Base-by-base conservation (phyloP, 2,329 filamentous ascomycete genomes). In the Passalora sequoiae region DNA sequence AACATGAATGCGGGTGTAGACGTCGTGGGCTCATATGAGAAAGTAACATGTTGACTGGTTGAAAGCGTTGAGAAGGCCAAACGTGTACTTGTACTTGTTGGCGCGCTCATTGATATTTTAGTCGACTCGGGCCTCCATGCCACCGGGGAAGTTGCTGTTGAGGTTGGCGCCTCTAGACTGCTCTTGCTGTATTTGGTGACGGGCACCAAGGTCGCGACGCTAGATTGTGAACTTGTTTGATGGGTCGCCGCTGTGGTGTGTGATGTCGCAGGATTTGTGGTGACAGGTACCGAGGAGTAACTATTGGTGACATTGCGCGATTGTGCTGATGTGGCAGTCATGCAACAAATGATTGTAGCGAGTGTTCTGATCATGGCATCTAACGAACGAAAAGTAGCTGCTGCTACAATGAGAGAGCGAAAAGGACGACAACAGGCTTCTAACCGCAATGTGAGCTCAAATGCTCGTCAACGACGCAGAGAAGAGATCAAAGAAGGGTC, bases 381-480 rank as follows among this genome's bases (percentile, higher is more conserved):
- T 47, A 53, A 41, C 46, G 50, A 44, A 53, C 50, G 44, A 40
- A 41, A 33, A 40, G 40, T 30, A 24, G 35, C 47, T 44, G 47
- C 47, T 27, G 24, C 12, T 6, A 27, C 12, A 27, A 27, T 12
- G 6, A 27, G 24, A 12, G 6, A 27, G 24, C 12, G 24, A 12
- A 27, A 27, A 27, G 24, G 12, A 16, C 12, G 33, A 13, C 15
- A 17, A 21, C 20, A 21, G 29, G 27, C 17, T 28, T 29, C 10
- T 17, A 4, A 21, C 24, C n/a, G 24, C 20, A 43, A 24, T 21
- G 15, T 19, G 30, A 20, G 24, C 30, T 9, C 12, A n/a, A 20
- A 15, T 39, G 38, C 10, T 19, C 38, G 16, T n/a, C 4, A 17
- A 30, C 17, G 6, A 3, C 21, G 5, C 4, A 33, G 30, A 12